Conservation (phyloP, 192 early-diverging fungal genomes). For the Podila epigama region DNA sequence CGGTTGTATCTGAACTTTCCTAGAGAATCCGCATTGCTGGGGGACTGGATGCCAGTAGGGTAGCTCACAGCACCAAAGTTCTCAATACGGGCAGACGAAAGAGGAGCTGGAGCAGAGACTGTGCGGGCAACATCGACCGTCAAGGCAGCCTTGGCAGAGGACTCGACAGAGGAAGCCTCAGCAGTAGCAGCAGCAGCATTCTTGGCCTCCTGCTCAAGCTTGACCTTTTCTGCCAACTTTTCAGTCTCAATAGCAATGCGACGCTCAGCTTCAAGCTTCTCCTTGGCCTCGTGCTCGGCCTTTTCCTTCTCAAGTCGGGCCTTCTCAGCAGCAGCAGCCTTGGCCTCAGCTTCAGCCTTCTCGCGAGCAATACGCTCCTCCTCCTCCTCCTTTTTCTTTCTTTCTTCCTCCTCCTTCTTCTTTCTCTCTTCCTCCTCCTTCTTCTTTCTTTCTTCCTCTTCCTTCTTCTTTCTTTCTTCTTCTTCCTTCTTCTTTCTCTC, state of each 20-base stretch:
- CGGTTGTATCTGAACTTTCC: conserved; percentile 75
- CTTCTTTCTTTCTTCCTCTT: conserved; percentile 29
- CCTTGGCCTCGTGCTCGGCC: conserved; percentile 9
- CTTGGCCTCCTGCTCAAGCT: conserved; percentile 26
- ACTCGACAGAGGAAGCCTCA: conserved; percentile 28
- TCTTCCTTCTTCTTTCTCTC: conserved; percentile 38
- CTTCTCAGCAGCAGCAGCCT: conserved; percentile 35
- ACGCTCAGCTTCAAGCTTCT: conserved; percentile 33
- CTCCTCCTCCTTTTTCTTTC: conserved; percentile 11
- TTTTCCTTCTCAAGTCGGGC: conserved; percentile 22
- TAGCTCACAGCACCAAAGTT: conserved; percentile 56
- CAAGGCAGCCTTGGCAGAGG: conserved; percentile 34
- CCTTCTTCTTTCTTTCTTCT: conserved; percentile 31
- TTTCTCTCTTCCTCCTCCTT: conserved; percentile 17
- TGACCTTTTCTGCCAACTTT: conserved; percentile 40
- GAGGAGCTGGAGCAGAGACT: conserved; percentile 50
- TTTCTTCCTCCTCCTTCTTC: conserved; percentile 12
- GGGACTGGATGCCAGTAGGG: conserved; percentile 62
- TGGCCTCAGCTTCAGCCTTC: conserved; percentile 35
- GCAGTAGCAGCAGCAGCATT: conserved; percentile 33
- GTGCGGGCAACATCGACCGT: conserved; percentile 53
- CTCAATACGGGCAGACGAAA: conserved; percentile 55
- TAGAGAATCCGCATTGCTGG: conserved; percentile 55
- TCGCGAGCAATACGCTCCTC: conserved; percentile 46
- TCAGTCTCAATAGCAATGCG: conserved; percentile 43